Base-by-base conservation (phyloP, 1,139 yeast genomes). In the Taphrina deformans region DNA sequence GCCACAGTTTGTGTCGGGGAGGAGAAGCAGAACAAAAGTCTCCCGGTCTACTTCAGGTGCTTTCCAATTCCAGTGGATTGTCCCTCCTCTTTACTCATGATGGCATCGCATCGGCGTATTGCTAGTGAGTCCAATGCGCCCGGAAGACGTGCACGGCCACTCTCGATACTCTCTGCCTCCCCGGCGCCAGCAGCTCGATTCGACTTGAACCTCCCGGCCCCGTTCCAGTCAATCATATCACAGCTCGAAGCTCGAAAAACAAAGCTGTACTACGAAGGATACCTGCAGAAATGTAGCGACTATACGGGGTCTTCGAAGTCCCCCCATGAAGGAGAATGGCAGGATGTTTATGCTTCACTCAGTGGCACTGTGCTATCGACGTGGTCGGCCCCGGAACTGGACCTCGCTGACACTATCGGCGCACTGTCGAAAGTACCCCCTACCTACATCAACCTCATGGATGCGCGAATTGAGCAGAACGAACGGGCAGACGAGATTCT, bases 121-220 rank as follows among this genome's bases (percentile, higher is more conserved):
- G 58, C 48, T 14, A 53, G 58, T 41, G 58, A 53, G 58, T 53
- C 58, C 16, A 38, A n/a, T 24, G 46, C 58, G 45, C 58, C 58
- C 12, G 23, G 31, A 10, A 10, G 58, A 9, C 45, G 46, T 9
- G 33, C 48, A 4, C n/a, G 58, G 38, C 58, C 58, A 21, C 58
- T 53, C 23, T 53, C 58, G 35, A 53, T 53, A 5, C 46, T 53
- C 14, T 26, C 58, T 38, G 48, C 58, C 1, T 31, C 55, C 14
- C 16, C 27, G 10, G 9, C 38, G 9, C 40, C 60, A 9, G 53
- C 31, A 16, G 27, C 58, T 5, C 40, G 44, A 12, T 29, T 31
- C 55, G 35, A 24, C 38, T 12, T 38, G 46, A 29, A 44, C 18
- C 7, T 29, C 12, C 62, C 53, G 18, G 41, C 48, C 35, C 46